Base-by-base conservation (phyloP, 176 grass and related monocot genomes). In the Neostapfia colusana region DNA sequence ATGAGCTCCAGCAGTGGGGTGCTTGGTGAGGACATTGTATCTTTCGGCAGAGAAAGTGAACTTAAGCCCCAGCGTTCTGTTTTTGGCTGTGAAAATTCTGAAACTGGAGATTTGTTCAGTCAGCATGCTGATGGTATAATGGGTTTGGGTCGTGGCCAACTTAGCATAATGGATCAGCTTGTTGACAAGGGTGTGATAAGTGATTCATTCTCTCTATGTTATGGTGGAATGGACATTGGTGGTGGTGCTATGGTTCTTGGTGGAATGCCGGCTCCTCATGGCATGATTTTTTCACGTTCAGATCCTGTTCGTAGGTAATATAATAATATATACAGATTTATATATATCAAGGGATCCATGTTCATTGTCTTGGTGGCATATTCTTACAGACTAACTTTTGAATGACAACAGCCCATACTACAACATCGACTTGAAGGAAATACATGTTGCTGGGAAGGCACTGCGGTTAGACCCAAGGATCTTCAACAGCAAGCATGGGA, bases 1-100 rank as follows among this genome's bases (percentile, higher is more conserved):
- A 99, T 99, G 96, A 99, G 96, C 87, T 99, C 96, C 69, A 95
- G 96, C 81, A 95, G 92, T 21, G 96, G 96, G 11, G 92, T 99
- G 34, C 89, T 99, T 72, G 96, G 96, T 42, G 83, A 90, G 28
- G 96, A 99, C 41, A 71, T 88, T 79, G 74, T 99, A 31, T 90
- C 92, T 4, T 99, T 99, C 57, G 96, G 96, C 48, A 78, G 46
- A 82, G 92, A 92, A 77, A 95, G 91, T 71, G 85, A 85, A 67
- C 92, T 99, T 79, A 88, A 95, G 60, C 89, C 89, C 69, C 91
- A 99, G 28, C 89, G 36, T 72, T 87, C 96, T 86, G 83, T 90
- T 79, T 95, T 99, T 80, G 96, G 92, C 59, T 99, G 96, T 78
- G 96, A 99, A 89, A 99, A 90, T 79, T 92, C 96, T 35, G 95